phyloP scores from a whole-genome alignment of 2,329 filamentous ascomycete genomes.

The Aspergillus aculeatinus region DNA sequence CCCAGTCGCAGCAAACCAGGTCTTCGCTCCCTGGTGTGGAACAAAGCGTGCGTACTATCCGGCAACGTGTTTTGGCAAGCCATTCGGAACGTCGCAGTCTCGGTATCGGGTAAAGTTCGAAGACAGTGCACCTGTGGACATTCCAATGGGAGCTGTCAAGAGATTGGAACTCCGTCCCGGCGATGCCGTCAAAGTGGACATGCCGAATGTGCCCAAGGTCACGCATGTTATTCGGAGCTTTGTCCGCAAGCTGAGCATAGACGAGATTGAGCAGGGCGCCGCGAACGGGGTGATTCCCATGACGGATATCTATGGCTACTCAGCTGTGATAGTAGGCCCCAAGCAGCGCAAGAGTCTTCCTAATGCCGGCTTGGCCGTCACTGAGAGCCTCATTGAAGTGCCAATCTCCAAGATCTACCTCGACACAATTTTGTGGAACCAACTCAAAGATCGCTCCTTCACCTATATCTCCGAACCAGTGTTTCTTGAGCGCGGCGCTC shows the following conservation, averaged over 20 bases:
- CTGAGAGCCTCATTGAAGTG: conserved; percentile 39
- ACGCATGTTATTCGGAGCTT: conserved; percentile 47
- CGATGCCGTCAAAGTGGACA: conserved; percentile 49
- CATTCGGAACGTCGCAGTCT: conserved; percentile 37
- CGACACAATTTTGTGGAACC: conserved; percentile 48
- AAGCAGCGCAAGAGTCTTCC: conserved; percentile 46
- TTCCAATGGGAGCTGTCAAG: conserved; percentile 43
- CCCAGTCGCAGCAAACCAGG: conserved; percentile 50
- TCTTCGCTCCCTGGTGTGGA: conserved; percentile 60
- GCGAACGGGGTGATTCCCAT: conserved; percentile 26
- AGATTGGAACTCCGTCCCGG: conserved; percentile 46
- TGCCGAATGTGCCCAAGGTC: conserved; percentile 42
- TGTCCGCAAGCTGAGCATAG: conserved; percentile 33
- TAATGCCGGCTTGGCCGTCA: conserved; percentile 27
- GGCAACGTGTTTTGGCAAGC: conserved; percentile 55
- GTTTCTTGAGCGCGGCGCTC: conserved; percentile 23
- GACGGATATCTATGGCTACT: conserved; percentile 47
- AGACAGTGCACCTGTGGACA: conserved; percentile 42
- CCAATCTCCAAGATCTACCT: conserved; percentile 48
- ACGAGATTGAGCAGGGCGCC: conserved; percentile 27
- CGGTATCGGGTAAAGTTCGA: conserved; percentile 50
- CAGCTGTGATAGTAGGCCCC: conserved; percentile 41
- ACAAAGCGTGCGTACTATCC: conserved; percentile 59
- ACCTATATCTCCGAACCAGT: conserved; percentile 25
- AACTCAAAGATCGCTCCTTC: conserved; percentile 44